Base-by-base conservation (phyloP, 257 asterid species). In the Parsonsia alboflavescens region DNA sequence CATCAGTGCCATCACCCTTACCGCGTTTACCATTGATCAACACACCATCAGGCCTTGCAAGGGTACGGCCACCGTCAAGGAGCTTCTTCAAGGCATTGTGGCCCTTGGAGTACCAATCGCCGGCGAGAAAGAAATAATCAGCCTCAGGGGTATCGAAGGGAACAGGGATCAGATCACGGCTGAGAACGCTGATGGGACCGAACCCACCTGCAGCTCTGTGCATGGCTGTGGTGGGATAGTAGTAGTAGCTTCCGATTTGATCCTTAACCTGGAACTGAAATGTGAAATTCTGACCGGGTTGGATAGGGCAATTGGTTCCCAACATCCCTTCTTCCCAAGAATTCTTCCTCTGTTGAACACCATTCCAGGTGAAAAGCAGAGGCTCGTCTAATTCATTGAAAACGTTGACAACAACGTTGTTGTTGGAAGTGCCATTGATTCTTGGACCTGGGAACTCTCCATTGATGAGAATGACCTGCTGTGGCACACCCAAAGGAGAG, bases 321-420 rank as follows among this genome's bases (percentile, higher is more conserved):
- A 73, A 66, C 19, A 78, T 46, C 0, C 96, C 96, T 36, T 87
- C 96, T 39, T 80, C 85, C 96, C 96, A 90, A 0, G 92, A 88
- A 48, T 90, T 90, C 78, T 88, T 88, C 86, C 96, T 84, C 61
- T 87, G 96, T 33, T 90, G 94, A 44, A 90, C 26, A 2, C 96
- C 96, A 2, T 83, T 83, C 93, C 93, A 90, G 0, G 86, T 80
- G 56, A 90, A 65, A 21, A 90, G 80, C 66, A 90, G 78, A 1
- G 96, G 94, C 80, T 88, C 93, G 39, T 84, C 89, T 0, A 90
- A 89, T 65, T 90, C 74, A 82, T 90, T 90, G 84, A 85, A 78
- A 0, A 90, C 82, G 36, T 80, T 90, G 0, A 90, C 73, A 22
- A 87, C 83, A 21, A 90, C 78, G 77, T 90, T 90, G 88, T 88